Base-by-base conservation (phyloP, 2,329 filamentous ascomycete genomes). In the Colletotrichum sojae region DNA sequence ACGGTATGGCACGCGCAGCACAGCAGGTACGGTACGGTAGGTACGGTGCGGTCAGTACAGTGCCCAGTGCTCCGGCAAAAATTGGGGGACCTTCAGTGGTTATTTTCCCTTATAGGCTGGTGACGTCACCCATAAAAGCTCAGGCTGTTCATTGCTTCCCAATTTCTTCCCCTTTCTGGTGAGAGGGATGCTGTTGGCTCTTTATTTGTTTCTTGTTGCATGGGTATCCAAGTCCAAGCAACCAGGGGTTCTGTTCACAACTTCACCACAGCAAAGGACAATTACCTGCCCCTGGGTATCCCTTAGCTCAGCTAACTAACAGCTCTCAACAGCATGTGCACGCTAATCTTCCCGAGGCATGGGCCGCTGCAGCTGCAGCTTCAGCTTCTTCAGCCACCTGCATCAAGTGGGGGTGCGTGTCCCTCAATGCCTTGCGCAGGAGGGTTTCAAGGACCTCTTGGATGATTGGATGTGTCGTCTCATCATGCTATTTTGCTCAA, bases 261-360 rank as follows among this genome's bases (percentile, higher is more conserved):
- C 48, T 36, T 60, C 12, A 39, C 27, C 9, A 52, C 25, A 8
- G 12, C 18, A 8, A n/a, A 27, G 20, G 12, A n/a, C 20, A 25
- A 36, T 52, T 27, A 39, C 18, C 40, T 20, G 54, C 36, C 49
- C 54, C 40, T 56, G 31, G 51, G 58, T 36, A 18, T 49, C 31
- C 51, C 51, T 63, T 31, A 31, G 36, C 43, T 53, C 49, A 18
- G 31, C 46, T 27, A 5, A 12, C 52, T 51, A 20, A 36, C 9
- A 36, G 31, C 31, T 36, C 31, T 36, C 31, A 25, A 22, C 40
- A 40, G 62, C 66, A 66, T 66, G 62, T 69, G 66, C 55, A 9
- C 6, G 2, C 8, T 15, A 8, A 25, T 15, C 39, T 27, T 60
- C 36, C 62, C 55, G 62, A 69, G 66, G 55, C 36, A 69, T 51